Evolutionary conservation across 768 basidiomycete genomes (phyloP).

Genomic region (Tricholoma matsutake): DNA sequence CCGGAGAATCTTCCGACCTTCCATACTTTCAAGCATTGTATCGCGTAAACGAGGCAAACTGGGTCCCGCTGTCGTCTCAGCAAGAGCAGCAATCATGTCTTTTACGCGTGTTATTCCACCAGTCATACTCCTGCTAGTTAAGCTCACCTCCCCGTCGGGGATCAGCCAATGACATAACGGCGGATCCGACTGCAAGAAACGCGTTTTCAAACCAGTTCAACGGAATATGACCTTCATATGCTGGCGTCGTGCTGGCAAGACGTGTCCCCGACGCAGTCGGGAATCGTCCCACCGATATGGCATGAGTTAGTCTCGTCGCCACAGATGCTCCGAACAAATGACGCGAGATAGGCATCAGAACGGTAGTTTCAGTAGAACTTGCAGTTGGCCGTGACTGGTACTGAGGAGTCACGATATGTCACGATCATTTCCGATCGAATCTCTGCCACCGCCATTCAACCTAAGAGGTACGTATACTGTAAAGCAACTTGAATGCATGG

Average conservation of each 20-base stretch:
- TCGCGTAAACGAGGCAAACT: constrained; percentile 75
- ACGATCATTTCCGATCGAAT: background rate
- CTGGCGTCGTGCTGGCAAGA: constrained; percentile 36
- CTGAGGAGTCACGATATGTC: background rate
- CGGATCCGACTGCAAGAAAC: constrained; percentile 83
- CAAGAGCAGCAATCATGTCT: constrained; percentile 96
- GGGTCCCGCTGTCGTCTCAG: constrained; percentile 86
- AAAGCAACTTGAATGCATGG: background rate
- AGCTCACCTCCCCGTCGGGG: constrained; percentile 80
- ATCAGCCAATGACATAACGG: constrained; percentile 74
- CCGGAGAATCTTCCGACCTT: constrained; percentile 82
- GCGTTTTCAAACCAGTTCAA: constrained; percentile 80
- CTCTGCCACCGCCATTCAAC: background rate
- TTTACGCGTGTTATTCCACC: constrained; percentile 1
- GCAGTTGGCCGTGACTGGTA: background rate
- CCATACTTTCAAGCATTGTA: constrained; percentile 69
- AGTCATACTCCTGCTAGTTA: background rate
- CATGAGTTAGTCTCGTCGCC: background rate
- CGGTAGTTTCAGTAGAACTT: background rate
- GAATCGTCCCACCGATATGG: background rate
- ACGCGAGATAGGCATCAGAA: background rate
- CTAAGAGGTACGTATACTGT: background rate
- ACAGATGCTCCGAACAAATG: background rate
- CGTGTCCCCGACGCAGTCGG: constrained; percentile 5
- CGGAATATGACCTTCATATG: constrained; percentile 80